phyloP scores from a whole-genome alignment of 495 filamentous ascomycete genomes.

The Umbilicaria muhlenbergii region DNA sequence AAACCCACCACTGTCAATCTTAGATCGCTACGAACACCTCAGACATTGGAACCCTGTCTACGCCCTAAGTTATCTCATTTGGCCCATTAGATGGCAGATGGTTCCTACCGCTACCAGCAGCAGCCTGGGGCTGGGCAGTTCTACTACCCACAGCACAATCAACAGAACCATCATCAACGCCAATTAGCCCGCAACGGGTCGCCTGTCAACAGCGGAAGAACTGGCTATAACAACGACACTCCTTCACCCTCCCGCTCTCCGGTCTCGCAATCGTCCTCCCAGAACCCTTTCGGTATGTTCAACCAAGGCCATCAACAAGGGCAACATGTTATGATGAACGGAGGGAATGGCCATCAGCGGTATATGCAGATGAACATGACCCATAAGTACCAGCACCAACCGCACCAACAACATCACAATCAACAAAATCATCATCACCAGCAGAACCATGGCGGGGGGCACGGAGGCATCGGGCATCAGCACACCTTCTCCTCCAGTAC shows the following conservation, averaged over 20 bases:
- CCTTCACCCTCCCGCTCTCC: slow-evolving; percentile 58
- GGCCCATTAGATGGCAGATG: slow-evolving; percentile 69
- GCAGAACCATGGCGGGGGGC: slow-evolving; percentile 57
- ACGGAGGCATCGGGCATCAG: slow-evolving; percentile 43
- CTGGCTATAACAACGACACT: slow-evolving; percentile 36
- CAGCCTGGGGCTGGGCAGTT: slow-evolving; percentile 53
- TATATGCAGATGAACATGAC: slow-evolving; percentile 52
- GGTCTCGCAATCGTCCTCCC: slow-evolving; percentile 47
- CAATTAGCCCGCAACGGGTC: slow-evolving; percentile 42
- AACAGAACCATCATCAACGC: slow-evolving; percentile 33
- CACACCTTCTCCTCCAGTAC: slow-evolving; percentile 65
- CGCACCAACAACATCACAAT: slow-evolving; percentile 55
- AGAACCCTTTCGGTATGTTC: slow-evolving; percentile 64
- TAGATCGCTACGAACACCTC: neutral
- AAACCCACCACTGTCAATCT: neutral
- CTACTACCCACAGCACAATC: slow-evolving; percentile 39
- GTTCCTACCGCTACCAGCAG: slow-evolving; percentile 54
- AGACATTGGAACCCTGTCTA: neutral
- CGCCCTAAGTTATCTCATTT: slow-evolving; percentile 23
- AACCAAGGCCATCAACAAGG: slow-evolving; percentile 63
- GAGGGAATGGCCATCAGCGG: slow-evolving; percentile 41
- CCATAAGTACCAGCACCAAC: slow-evolving; percentile 58
- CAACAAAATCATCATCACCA: slow-evolving; percentile 59
- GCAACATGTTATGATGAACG: slow-evolving; percentile 68
- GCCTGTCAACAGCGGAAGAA: slow-evolving; percentile 28